Conservation (phyloP, 805 yeast genomes). For the Isabelozyma pseudorhagii region DNA sequence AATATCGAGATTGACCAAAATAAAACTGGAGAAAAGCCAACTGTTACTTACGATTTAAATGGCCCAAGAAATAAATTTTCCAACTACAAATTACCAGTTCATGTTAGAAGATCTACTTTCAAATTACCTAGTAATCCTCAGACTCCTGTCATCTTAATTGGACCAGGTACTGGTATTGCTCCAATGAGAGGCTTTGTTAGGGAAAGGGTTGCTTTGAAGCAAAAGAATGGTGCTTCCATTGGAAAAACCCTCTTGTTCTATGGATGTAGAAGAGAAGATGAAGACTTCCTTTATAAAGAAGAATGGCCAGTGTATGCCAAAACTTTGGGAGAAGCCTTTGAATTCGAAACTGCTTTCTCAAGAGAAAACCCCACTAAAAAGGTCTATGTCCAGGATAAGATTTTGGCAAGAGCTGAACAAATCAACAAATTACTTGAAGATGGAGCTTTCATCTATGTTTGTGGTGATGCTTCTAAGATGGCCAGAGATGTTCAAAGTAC, state of each 20-base stretch:
- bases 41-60: slow-evolving; percentile 62
- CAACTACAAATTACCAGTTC: slow-evolving; percentile 75
- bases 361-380: slow-evolving; percentile 57
- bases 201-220: slow-evolving; percentile 66
- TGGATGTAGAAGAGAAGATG: slow-evolving; percentile 78
- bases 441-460: slow-evolving; percentile 90
- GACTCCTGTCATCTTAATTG: slow-evolving; percentile 86
- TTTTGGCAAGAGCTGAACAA: slow-evolving; percentile 51
- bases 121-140: slow-evolving; percentile 84
- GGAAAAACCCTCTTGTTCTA: slow-evolving; percentile 79
- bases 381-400: slow-evolving; percentile 82
- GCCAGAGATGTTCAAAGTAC: slow-evolving; percentile 87
- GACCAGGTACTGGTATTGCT: slow-evolving; percentile 99
- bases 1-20: slow-evolving; percentile 63
- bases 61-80: slow-evolving; percentile 73
- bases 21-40: slow-evolving; percentile 37
- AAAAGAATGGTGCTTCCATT: slow-evolving; percentile 28
- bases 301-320: slow-evolving; percentile 84
- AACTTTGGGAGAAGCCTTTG: slow-evolving; percentile 57
- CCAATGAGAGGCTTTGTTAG: slow-evolving; percentile 95
- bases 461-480: slow-evolving; percentile 97
- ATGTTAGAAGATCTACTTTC: slow-evolving; percentile 91
- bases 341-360: slow-evolving; percentile 81
- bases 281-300: slow-evolving; percentile 81
- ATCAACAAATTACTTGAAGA: slow-evolving; percentile 52